Evolutionary conservation across 441 rosid species (phyloP), one percentile per base, ranked within the genome.

Genomic region (Biscutella auriculata): DNA sequence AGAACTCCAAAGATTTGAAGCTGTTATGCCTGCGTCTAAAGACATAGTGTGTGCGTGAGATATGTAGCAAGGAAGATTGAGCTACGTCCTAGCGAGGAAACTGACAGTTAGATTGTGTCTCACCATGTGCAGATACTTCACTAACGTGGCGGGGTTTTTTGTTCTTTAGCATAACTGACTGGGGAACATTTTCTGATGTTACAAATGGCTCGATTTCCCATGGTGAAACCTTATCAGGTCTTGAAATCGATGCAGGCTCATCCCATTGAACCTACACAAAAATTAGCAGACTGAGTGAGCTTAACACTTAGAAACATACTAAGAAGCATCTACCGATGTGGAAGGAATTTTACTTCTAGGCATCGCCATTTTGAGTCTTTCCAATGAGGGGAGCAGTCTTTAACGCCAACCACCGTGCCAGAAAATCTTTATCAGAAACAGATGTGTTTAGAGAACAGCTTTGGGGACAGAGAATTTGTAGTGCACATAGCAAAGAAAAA

Each of bases 141-240:
- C 15, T 27, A 35, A 53, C 63, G 21, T 76, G 75, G 55, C 87
- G 85, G 43, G 81, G 81, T 67, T 83, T 77, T 77, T 84, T 84
- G 76, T 71, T 73, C 68, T 79, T 84, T 8, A 50, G 11, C 29
- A 69, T 52, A 60, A 63, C 62, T 14, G 72, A 41, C 61, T 68
- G 82, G 45, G 67, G 67, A 51, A 68, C 48, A 56, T 68, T 67
- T 53, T 59, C 78, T 9, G 81, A 73, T 53, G 77, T 53, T 34
- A 60, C 66, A 57, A 68, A 80, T 6, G 84, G 81, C 57, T 83
- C 84, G 8, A 81, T 70, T 60, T 83, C 89, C 89, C 89, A 83
- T 29, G 82, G 79, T 9, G 89, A 83, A 68, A 83, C 82, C 73
- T 72, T 72, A 37, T 77, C 74, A 4, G 82, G 89, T 72, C 86